phyloP scores from a whole-genome alignment of 2,329 filamentous ascomycete species.

The Penicillium capsulatum region DNA sequence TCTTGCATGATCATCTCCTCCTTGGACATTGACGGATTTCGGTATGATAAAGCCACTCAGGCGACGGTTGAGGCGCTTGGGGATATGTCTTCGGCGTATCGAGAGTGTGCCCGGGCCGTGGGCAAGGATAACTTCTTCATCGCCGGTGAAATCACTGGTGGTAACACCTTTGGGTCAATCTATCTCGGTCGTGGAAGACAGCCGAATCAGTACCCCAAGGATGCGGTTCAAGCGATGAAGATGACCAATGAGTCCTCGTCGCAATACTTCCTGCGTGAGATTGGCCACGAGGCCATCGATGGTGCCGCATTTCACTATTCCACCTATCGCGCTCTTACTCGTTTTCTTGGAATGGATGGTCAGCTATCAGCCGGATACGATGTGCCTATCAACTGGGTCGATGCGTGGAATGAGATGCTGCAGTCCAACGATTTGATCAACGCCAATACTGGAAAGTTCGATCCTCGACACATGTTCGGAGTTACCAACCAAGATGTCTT shows the following conservation, averaged over 20 bases:
- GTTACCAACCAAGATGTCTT: slow-evolving; percentile 64
- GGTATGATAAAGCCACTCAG: slow-evolving; percentile 63
- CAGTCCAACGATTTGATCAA: slow-evolving; percentile 58
- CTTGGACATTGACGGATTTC: slow-evolving; percentile 62
- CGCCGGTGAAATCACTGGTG: slow-evolving; percentile 60
- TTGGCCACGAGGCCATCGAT: slow-evolving; percentile 54
- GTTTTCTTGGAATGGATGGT: slow-evolving; percentile 59
- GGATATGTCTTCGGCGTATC: slow-evolving; percentile 55
- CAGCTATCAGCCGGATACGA: slow-evolving; percentile 53
- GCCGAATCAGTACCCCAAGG: slow-evolving; percentile 47
- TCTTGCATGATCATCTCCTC: slow-evolving; percentile 59
- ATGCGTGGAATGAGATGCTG: slow-evolving; percentile 54
- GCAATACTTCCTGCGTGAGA: slow-evolving; percentile 51
- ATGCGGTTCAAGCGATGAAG: slow-evolving; percentile 46
- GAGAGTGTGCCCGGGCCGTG: slow-evolving; percentile 52
- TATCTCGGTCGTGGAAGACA: slow-evolving; percentile 60
- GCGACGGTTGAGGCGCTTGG: slow-evolving; percentile 59
- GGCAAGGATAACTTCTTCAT: slow-evolving; percentile 63
- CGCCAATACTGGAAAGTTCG: slow-evolving; percentile 56
- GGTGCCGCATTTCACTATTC: slow-evolving; percentile 61
- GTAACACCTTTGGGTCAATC: slow-evolving; percentile 57
- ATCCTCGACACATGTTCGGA: slow-evolving; percentile 62
- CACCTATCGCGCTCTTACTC: slow-evolving; percentile 56
- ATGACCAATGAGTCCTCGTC: slow-evolving; percentile 45
- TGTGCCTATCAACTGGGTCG: slow-evolving; percentile 51